These are phyloP conservation scores for Parastagonospora nodorum DNA, from an alignment of 2,329 filamentous ascomycete genomes.

Conservation along the genomic window DNA sequence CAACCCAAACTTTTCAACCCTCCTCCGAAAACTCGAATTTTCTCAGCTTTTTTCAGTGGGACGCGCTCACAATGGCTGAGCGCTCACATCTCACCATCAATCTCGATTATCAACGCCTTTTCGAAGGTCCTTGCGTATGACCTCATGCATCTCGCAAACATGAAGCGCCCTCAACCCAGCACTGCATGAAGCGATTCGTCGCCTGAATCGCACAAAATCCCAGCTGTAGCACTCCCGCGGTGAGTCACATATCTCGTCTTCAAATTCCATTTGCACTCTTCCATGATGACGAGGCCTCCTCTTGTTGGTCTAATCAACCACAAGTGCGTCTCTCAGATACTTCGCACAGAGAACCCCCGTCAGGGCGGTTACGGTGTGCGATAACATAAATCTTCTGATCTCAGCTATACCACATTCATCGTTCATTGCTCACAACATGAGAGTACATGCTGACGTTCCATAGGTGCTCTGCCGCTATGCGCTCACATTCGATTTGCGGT, in stretches of 20 bases:
- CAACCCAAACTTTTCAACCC: too few relatives aligned
- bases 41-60: too few relatives aligned
- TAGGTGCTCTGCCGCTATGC: background rate
- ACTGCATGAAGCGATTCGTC: too few relatives aligned
- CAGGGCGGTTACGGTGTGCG: slow-evolving; percentile 4
- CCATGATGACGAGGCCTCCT: background rate
- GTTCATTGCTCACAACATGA: background rate
- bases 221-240: background rate
- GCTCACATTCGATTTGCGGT: too few relatives aligned
- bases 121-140: too few relatives aligned
- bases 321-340: slow-evolving; percentile 2
- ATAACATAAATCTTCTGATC: background rate
- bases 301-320: background rate
- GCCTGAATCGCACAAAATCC: too few relatives aligned
- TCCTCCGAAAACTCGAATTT: too few relatives aligned
- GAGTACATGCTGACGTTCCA: background rate
- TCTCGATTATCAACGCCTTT: too few relatives aligned
- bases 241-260: background rate
- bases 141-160: too few relatives aligned
- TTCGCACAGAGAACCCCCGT: slow-evolving; percentile 5
- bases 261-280: background rate
- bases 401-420: background rate
- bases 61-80: too few relatives aligned
- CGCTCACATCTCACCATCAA: too few relatives aligned
- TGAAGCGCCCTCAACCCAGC: too few relatives aligned